Evolutionary conservation across 2,329 filamentous ascomycete species (phyloP).

Genomic region (Pestalotiopsis sp.): DNA sequence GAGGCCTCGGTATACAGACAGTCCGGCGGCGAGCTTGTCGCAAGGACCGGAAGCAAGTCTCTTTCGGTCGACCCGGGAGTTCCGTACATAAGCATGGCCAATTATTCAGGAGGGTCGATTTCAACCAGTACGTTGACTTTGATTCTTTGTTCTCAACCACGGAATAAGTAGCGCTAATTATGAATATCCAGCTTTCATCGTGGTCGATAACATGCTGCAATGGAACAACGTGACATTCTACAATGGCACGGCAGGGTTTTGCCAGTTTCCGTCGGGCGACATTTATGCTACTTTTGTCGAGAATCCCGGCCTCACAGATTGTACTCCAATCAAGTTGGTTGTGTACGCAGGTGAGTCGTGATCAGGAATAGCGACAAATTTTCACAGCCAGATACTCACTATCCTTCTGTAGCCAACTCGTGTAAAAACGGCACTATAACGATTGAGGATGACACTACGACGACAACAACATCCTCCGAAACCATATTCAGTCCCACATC

Average conservation of each 20-base stretch:
- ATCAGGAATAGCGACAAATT: not conserved
- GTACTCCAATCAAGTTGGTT: constrained; percentile 5
- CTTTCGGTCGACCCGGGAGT: constrained; percentile 13
- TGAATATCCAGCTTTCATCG: not conserved
- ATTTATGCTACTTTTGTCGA: constrained; percentile 8
- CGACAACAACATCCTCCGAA: not conserved
- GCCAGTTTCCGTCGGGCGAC: not conserved
- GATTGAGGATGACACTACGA: not conserved
- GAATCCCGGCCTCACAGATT: not conserved
- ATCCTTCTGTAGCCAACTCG: not conserved
- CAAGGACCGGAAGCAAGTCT: not conserved
- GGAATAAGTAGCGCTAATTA: not conserved
- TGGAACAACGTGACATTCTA: constrained; percentile 14
- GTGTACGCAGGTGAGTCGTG: constrained; percentile 5
- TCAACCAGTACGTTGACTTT: not conserved
- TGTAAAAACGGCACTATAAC: constrained; percentile 6
- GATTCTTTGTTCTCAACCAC: not conserved
- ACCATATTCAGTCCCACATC: not conserved
- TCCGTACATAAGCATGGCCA: constrained; percentile 2
- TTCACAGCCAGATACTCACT: not conserved
- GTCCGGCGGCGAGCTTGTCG: not conserved
- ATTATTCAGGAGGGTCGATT: constrained; percentile 11
- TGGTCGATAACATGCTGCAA: not conserved
- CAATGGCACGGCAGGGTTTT: constrained; percentile 11
- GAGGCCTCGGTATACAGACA: constrained; percentile 6